Base-by-base conservation (phyloP, 371 early-diverging fungal species). In the Zopfochytrium polystomum region DNA sequence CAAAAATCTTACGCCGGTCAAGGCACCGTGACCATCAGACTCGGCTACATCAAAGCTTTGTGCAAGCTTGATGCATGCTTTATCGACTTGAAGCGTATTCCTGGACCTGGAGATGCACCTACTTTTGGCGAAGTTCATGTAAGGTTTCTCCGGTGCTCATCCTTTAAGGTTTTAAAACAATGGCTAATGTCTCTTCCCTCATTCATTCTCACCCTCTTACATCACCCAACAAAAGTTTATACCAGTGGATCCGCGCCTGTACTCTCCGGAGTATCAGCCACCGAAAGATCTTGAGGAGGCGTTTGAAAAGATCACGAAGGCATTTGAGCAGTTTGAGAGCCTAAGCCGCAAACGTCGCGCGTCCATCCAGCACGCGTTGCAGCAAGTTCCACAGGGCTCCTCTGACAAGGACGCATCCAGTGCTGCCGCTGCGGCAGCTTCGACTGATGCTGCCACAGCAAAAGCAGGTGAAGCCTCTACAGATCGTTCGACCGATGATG, bases 71-170 rank as follows among this genome's bases (percentile, higher is more conserved):
- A 66, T 18, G 44, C 58, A 1, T 61, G 67, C 49, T 66, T 58
- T 26, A 62, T 66, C 44, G 67, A 66, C 35, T 48, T 66, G 46
- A 66, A 62, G 29, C 13, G 67, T 31, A 45, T 66, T 0, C 62
- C 67, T 18, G 67, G 67, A 7, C 35, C 31, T 26, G 67, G 67
- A 7, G 59, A 58, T 20, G 53, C 67, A 15, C 45, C 62, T 46
- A 29, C 52, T n/a, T 66, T 54, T 46, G 67, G 67, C 11, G 62
- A 66, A 45, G 67, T 66, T 45, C 67, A 66, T 44, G 67, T 66
- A 33, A 62, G 67, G 47, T 5, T 6, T 35, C 23, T 25, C 33
- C 35, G 6, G 20, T 44, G n/a, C 18, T 27, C 42, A 9, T 5
- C 13, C 5, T n/a, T n/a, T n/a, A n/a, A n/a, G n/a, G n/a, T n/a